phyloP scores from a whole-genome alignment of 2,329 filamentous ascomycete genomes.

The Fonsecaea monophora region DNA sequence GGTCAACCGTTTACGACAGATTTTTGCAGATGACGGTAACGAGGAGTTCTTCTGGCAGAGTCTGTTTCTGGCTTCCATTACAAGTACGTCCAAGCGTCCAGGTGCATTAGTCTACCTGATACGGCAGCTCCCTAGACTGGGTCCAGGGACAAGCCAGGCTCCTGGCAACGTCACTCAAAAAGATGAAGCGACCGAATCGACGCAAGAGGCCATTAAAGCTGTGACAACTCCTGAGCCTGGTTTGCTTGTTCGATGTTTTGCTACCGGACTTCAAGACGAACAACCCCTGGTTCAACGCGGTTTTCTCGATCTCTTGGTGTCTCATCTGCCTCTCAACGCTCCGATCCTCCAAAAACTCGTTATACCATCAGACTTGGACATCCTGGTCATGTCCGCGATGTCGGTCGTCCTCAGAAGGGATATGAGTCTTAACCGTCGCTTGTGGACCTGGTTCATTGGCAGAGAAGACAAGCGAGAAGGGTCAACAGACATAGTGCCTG shows the following conservation, averaged over 20 bases:
- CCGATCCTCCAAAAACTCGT: conserved; percentile 77
- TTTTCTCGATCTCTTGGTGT: conserved; percentile 90
- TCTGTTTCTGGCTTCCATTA: conserved; percentile 91
- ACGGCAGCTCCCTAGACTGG: conserved; percentile 77
- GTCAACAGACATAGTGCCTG: conserved; percentile 25
- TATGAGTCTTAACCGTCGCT: conserved; percentile 91
- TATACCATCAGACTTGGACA: conserved; percentile 76
- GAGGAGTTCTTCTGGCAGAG: conserved; percentile 98
- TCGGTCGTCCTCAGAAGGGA: conserved; percentile 87
- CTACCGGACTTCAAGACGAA: conserved; percentile 83
- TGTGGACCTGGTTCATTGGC: conserved; percentile 97
- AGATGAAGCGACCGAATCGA: conserved; percentile 48
- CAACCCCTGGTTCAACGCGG: conserved; percentile 92
- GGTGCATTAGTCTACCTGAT: conserved; percentile 87
- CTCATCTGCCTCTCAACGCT: conserved; percentile 84
- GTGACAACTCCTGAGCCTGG: conserved; percentile 90
- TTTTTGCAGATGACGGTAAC: conserved; percentile 67
- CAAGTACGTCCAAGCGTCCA: conserved; percentile 80
- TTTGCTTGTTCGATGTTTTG: conserved; percentile 86
- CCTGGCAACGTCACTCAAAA: conserved; percentile 37
- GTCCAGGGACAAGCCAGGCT: conserved; percentile 45
- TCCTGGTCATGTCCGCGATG: conserved; percentile 81
- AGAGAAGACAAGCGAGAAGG: conserved; percentile 60
- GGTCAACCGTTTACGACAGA: conserved; percentile 76
- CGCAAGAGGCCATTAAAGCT: conserved; percentile 65